phyloP scores from a whole-genome alignment of 345 rosid species.

The Eucalyptus brandiana region DNA sequence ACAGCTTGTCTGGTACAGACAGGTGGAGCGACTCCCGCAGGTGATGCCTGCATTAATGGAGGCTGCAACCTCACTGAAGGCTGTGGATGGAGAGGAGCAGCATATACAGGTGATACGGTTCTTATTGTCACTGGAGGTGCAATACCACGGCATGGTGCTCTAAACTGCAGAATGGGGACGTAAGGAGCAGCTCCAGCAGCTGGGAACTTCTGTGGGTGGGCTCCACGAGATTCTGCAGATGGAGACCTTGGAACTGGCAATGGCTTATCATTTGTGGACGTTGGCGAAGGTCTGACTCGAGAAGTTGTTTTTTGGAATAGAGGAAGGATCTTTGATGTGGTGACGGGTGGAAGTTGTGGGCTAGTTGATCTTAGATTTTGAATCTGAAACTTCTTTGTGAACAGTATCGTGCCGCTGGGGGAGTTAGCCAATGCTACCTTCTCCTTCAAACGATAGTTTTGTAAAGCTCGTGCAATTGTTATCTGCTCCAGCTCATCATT shows the following conservation, averaged over 20 bases:
- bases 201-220: slow-evolving; percentile 43
- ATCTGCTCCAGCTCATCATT: slow-evolving; percentile 91
- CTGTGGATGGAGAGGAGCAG: slow-evolving; percentile 65
- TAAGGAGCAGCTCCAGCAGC: slow-evolving; percentile 75
- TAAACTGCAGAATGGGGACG: slow-evolving; percentile 60
- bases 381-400: slow-evolving; percentile 51
- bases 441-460: slow-evolving; percentile 71
- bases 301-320: slow-evolving; percentile 49
- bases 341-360: slow-evolving; percentile 60
- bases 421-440: slow-evolving; percentile 52
- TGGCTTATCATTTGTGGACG: slow-evolving; percentile 10
- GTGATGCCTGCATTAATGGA: slow-evolving; percentile 20
- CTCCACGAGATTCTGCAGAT: slow-evolving; percentile 21
- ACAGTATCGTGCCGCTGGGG: slow-evolving; percentile 39
- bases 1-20: slow-evolving; percentile 69
- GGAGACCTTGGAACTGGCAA: background rate
- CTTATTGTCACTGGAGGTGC: slow-evolving; percentile 91
- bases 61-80: slow-evolving; percentile 21
- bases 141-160: slow-evolving; percentile 47
- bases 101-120: slow-evolving; percentile 65
- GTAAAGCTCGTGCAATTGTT: slow-evolving; percentile 70
- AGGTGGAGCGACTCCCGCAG: slow-evolving; percentile 47
- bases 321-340: slow-evolving; percentile 89
- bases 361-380: slow-evolving; percentile 75
- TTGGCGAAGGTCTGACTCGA: slow-evolving; percentile 35